phyloP scores from a whole-genome alignment of 305 asterid genomes.

The Nicotiana rustica region DNA sequence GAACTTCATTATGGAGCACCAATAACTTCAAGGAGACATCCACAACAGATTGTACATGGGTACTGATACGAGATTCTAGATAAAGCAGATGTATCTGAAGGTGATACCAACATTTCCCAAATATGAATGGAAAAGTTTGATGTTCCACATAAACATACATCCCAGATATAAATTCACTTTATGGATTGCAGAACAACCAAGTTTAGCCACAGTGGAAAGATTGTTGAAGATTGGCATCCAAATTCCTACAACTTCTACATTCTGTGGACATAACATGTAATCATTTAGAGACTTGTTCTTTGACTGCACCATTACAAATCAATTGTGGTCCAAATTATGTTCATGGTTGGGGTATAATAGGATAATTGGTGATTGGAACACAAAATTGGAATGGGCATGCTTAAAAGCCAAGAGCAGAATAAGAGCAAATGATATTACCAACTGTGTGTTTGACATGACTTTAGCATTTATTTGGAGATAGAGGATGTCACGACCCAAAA shows the following conservation, averaged over 20 bases:
- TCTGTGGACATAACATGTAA: neutral
- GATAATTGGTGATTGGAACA: neutral
- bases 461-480: neutral
- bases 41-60: too few species aligned
- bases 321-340: neutral
- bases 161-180: neutral
- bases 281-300: neutral
- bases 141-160: neutral
- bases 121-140: neutral
- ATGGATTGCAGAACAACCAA: neutral
- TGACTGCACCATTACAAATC: neutral
- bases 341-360: neutral
- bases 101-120: too few species aligned
- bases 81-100: too few species aligned
- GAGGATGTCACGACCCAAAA: too few species aligned
- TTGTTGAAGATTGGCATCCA: neutral
- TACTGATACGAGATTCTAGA: too few species aligned
- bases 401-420: neutral
- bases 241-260: neutral
- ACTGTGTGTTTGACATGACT: neutral
- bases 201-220: neutral
- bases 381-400: neutral
- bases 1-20: too few species aligned
- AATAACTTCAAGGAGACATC: too few species aligned
- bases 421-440: neutral